These are phyloP conservation scores for Aspergillus sclerotiicarbonarius DNA, from an alignment of 495 filamentous ascomycete species.

Conservation along the genomic window DNA sequence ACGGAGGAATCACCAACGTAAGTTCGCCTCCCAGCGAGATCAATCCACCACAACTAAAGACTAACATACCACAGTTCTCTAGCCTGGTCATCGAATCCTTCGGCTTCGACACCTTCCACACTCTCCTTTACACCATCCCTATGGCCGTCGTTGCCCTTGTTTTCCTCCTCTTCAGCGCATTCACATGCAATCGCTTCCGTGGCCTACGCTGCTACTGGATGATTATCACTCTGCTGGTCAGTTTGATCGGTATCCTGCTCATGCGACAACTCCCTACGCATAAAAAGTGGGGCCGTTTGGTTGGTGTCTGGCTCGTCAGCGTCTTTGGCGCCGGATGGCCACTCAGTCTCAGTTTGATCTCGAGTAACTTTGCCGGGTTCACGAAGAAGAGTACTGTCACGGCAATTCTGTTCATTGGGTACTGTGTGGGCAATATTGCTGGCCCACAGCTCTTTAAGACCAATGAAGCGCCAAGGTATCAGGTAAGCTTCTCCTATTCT, in stretches of 20 bases:
- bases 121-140: slow-evolving; percentile 38
- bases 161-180: slow-evolving; percentile 31
- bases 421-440: slow-evolving; percentile 40
- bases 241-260: slow-evolving; percentile 56
- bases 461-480: slow-evolving; percentile 33
- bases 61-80: slow-evolving; percentile 25
- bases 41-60: too few species aligned
- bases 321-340: slow-evolving; percentile 55
- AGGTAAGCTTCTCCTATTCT: slow-evolving; percentile 16
- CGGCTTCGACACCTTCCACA: slow-evolving; percentile 37
- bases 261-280: slow-evolving; percentile 54
- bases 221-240: slow-evolving; percentile 26
- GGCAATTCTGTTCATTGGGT: slow-evolving; percentile 36
- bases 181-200: slow-evolving; percentile 23
- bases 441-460: slow-evolving; percentile 38
- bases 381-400: slow-evolving; percentile 58
- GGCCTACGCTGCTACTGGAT: slow-evolving; percentile 32
- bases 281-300: slow-evolving; percentile 50
- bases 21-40: background rate
- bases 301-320: slow-evolving; percentile 53
- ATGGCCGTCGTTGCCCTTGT: slow-evolving; percentile 37
- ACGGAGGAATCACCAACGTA: slow-evolving; percentile 17
- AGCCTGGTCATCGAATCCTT: slow-evolving; percentile 41
- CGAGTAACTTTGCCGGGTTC: slow-evolving; percentile 61
- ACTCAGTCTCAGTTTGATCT: slow-evolving; percentile 53